phyloP scores from a whole-genome alignment of 2,329 filamentous ascomycete species.

The Pochonia chlamydosporia region DNA sequence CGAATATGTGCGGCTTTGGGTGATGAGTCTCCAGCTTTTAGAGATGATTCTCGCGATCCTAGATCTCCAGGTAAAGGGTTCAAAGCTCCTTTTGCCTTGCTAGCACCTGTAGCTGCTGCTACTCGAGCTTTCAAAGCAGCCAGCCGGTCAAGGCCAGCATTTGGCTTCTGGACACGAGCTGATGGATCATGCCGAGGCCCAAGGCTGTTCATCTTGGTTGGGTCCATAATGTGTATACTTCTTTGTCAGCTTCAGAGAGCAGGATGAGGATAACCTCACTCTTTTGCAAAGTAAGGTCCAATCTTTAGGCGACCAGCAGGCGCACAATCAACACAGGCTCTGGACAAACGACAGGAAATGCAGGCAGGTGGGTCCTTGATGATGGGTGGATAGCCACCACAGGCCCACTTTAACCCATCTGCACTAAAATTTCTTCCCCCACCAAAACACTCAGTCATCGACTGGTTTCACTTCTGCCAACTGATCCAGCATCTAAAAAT shows the following conservation, averaged over 20 bases:
- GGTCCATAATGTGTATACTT: constrained; percentile 38
- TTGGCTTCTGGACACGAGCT: constrained; percentile 49
- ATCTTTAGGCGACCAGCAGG: no score
- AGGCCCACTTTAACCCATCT: no score
- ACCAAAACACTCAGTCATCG: no score
- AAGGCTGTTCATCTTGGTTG: constrained; percentile 44
- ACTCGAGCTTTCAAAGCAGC: constrained; percentile 77
- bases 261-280: neutral
- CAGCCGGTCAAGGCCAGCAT: constrained; percentile 58
- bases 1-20: constrained; percentile 3
- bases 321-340: no score
- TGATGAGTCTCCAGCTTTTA: constrained; percentile 28
- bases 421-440: no score
- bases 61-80: constrained; percentile 66
- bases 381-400: no score
- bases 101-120: constrained; percentile 62
- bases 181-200: constrained; percentile 49
- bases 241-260: neutral
- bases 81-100: constrained; percentile 59
- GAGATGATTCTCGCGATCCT: constrained; percentile 38
- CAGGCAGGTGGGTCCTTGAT: no score
- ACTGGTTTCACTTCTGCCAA: no score
- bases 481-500: no score
- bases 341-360: no score
- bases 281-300: neutral